Conservation (phyloP, 345 rosid genomes). For the Lepidium aucheri region DNA sequence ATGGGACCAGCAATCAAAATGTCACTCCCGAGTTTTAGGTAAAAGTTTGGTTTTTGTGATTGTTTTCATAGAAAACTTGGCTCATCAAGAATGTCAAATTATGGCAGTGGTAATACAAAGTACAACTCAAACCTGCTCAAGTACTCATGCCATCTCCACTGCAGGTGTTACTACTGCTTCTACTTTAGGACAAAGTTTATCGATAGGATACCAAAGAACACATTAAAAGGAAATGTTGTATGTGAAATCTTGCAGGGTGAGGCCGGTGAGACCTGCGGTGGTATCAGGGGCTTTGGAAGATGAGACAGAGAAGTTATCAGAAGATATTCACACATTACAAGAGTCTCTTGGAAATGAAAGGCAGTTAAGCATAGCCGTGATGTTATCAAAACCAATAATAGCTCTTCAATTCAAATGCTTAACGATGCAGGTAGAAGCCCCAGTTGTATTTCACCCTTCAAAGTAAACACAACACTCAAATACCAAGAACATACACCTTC, state of each 20-base stretch:
- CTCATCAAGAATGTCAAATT: conserved; percentile 4
- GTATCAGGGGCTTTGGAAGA: conserved; percentile 32
- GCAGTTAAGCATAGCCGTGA: conserved; percentile 41
- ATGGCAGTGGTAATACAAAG: conserved; percentile 72
- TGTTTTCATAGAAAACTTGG: neutral
- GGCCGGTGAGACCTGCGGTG: conserved; percentile 52
- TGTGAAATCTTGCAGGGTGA: conserved; percentile 32
- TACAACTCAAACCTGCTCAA: conserved; percentile 59
- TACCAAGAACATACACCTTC: conserved; percentile 12
- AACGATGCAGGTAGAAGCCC: conserved; percentile 85
- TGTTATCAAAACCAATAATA: conserved; percentile 72
- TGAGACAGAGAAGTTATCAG: conserved; percentile 20
- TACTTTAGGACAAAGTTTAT: neutral
- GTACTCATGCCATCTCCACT: conserved; percentile 71
- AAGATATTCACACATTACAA: neutral
- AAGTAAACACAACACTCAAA: conserved; percentile 8
- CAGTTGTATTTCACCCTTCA: conserved; percentile 34
- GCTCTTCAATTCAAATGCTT: conserved; percentile 66
- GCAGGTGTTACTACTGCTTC: conserved; percentile 49
- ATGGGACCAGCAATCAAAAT: conserved; percentile 60
- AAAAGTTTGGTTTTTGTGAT: neutral
- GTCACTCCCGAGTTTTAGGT: conserved; percentile 96
- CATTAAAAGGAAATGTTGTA: neutral
- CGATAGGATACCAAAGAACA: neutral
- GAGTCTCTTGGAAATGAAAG: conserved; percentile 25